A percentile compares a stretch with the other conserved stretches of the same genome.
Conservation (phyloP, 305 asterid species). For the Rubia peregrina region DNA sequence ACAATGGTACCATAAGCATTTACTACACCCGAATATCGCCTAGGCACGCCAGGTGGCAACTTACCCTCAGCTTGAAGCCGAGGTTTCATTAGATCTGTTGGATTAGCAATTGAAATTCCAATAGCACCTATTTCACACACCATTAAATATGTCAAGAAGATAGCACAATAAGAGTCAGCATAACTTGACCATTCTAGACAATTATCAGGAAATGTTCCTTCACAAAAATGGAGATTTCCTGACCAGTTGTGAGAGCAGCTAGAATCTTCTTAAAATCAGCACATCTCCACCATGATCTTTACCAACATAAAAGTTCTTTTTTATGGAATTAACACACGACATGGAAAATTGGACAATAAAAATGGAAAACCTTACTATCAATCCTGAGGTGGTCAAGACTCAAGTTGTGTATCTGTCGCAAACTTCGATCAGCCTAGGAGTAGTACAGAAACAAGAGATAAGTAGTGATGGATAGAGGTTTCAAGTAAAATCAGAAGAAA, state of each 20-base stretch:
- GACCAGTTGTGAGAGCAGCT: slow-evolving; percentile 94
- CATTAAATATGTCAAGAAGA: not conserved
- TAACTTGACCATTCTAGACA: not conserved
- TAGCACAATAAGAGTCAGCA: not conserved
- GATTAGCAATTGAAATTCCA: slow-evolving; percentile 73
- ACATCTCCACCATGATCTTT: slow-evolving; percentile 93
- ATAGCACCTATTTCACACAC: slow-evolving; percentile 54
- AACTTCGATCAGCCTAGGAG: slow-evolving; percentile 82
- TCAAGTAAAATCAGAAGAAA: not conserved
- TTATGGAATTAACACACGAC: no score
- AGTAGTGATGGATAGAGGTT: not conserved
- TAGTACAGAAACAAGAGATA: not conserved
- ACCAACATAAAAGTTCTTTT: slow-evolving; percentile 68
- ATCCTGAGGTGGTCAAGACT: slow-evolving; percentile 75
- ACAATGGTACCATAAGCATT: slow-evolving; percentile 84
- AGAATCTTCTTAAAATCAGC: slow-evolving; percentile 76
- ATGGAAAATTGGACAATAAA: not conserved
- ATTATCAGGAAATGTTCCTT: not conserved
- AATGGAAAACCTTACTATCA: slow-evolving; percentile 56
- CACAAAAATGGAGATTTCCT: slow-evolving; percentile 13
- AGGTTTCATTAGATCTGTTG: slow-evolving; percentile 94
- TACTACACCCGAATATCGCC: slow-evolving; percentile 87
- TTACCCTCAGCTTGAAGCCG: slow-evolving; percentile 95
- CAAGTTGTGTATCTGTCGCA: slow-evolving; percentile 70
- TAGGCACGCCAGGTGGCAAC: slow-evolving; percentile 81